Percentiles rank a stretch among this genome's conserved stretches.
These are phyloP conservation scores for Casuarina equisetifolia DNA, from an alignment of 306 rosid species.

Conservation along the genomic window DNA sequence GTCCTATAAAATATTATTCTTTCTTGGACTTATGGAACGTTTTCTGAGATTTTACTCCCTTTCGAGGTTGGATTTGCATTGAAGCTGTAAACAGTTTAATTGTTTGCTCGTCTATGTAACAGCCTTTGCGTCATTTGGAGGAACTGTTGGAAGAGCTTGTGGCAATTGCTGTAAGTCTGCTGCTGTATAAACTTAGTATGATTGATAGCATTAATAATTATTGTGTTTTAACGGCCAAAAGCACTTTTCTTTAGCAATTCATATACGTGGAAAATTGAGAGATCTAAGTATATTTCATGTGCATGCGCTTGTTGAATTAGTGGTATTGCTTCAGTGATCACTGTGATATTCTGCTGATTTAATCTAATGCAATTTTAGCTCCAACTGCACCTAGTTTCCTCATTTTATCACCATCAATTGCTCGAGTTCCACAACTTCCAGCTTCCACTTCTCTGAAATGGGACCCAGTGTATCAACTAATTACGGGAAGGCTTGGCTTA, in stretches of 20 bases:
- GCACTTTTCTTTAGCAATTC: constrained; percentile 5
- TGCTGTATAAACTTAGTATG: constrained; percentile 3
- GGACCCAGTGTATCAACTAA: too few species aligned
- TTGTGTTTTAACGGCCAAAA: neutral
- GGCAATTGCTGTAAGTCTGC: constrained; percentile 87
- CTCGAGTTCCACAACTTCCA: too few species aligned
- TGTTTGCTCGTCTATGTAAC: constrained; percentile 24
- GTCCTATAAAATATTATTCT: constrained; percentile 25
- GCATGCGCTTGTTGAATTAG: neutral
- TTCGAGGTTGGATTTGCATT: constrained; percentile 7
- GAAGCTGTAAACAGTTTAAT: constrained; percentile 4
- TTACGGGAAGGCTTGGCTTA: too few species aligned
- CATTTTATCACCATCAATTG: neutral
- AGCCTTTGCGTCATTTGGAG: constrained; percentile 96
- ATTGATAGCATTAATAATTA: neutral
- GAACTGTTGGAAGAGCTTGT: constrained; percentile 91
- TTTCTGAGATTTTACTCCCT: constrained; percentile 8
- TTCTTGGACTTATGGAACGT: constrained; percentile 11
- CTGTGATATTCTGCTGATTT: neutral
- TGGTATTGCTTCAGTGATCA: neutral
- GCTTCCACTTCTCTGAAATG: too few species aligned
- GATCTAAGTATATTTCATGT: neutral
- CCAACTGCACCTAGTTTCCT: neutral
- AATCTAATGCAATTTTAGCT: neutral
- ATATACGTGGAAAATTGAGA: neutral